A percentile compares a stretch with the other conserved stretches of the same genome.
Evolutionary conservation across 2,329 filamentous ascomycete species (phyloP).

Genomic region (Hymenoscyphus occultus): DNA sequence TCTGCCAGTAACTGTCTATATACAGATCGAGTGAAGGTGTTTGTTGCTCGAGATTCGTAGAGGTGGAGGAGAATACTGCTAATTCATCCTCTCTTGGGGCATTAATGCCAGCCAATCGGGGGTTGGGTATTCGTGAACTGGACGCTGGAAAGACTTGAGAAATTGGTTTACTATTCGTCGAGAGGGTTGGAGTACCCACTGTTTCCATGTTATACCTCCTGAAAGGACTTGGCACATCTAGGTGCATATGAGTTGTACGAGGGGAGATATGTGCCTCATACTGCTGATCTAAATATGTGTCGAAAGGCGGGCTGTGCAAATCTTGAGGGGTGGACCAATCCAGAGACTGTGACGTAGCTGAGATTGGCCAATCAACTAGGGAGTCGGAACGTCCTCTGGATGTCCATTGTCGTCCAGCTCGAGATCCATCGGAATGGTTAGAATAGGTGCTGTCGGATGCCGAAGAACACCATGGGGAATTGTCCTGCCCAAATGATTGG

Average conservation of each 20-base stretch:
- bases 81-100: constrained; percentile 26
- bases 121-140: constrained; percentile 29
- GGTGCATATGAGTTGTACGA: constrained; percentile 25
- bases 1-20: constrained; percentile 31
- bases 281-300: constrained; percentile 23
- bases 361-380: constrained; percentile 30
- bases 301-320: constrained; percentile 27
- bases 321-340: constrained; percentile 29
- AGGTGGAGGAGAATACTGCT: constrained; percentile 17
- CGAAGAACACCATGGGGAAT: constrained; percentile 34
- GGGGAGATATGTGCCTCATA: constrained; percentile 31
- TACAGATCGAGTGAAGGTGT: constrained; percentile 28
- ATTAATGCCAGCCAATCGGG: constrained; percentile 29
- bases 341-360: constrained; percentile 23
- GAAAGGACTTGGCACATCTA: constrained; percentile 30
- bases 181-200: constrained; percentile 36
- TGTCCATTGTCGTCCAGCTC: constrained; percentile 22
- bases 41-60: constrained; percentile 17
- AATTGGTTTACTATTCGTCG: constrained; percentile 33
- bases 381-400: constrained; percentile 30
- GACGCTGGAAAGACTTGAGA: constrained; percentile 35
- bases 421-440: constrained; percentile 33
- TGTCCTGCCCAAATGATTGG: constrained; percentile 30
- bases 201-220: constrained; percentile 34
- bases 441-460: constrained; percentile 35